These are phyloP conservation scores for Neurospora hispaniola DNA, from an alignment of 495 filamentous ascomycete species.

Conservation along the genomic window DNA sequence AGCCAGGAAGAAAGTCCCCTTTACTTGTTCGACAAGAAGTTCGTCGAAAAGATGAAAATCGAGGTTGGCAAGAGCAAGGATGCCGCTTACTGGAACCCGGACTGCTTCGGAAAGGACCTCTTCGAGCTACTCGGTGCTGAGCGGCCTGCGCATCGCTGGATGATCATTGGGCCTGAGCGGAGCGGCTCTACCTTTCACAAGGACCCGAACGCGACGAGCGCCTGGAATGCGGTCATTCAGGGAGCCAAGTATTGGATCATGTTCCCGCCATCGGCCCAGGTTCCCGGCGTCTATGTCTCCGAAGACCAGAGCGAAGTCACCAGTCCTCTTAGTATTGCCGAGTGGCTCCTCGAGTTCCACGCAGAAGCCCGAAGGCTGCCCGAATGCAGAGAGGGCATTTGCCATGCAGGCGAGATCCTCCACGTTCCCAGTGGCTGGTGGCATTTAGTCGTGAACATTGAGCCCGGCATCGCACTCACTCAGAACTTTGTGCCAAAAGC, in stretches of 20 bases:
- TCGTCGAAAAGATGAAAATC: constrained; percentile 79
- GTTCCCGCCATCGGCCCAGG: constrained; percentile 55
- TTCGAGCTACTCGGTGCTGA: constrained; percentile 73
- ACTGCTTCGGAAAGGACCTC: constrained; percentile 80
- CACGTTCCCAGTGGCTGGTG: constrained; percentile 94
- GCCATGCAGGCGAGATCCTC: constrained; percentile 75
- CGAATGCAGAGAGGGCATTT: constrained; percentile 82
- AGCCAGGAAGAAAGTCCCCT: constrained; percentile 80
- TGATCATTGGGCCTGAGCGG: constrained; percentile 81
- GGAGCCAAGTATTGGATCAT: constrained; percentile 98
- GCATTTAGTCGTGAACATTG: constrained; percentile 89
- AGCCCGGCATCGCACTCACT: constrained; percentile 76
- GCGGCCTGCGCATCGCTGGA: constrained; percentile 82
- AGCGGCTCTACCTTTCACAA: constrained; percentile 97
- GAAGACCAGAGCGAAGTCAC: constrained; percentile 92
- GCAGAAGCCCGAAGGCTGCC: constrained; percentile 66
- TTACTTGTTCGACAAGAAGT: constrained; percentile 82
- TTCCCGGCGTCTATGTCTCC: constrained; percentile 83
- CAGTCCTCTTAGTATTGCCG: constrained; percentile 85
- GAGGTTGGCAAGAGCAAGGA: constrained; percentile 43
- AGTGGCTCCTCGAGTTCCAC: constrained; percentile 91
- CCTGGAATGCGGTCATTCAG: constrained; percentile 90
- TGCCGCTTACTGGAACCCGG: constrained; percentile 69
- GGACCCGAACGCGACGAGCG: constrained; percentile 57
- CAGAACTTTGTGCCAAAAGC: constrained; percentile 88